Conservation (phyloP, 2,329 filamentous ascomycete genomes). For the Aureobasidium sp. region DNA sequence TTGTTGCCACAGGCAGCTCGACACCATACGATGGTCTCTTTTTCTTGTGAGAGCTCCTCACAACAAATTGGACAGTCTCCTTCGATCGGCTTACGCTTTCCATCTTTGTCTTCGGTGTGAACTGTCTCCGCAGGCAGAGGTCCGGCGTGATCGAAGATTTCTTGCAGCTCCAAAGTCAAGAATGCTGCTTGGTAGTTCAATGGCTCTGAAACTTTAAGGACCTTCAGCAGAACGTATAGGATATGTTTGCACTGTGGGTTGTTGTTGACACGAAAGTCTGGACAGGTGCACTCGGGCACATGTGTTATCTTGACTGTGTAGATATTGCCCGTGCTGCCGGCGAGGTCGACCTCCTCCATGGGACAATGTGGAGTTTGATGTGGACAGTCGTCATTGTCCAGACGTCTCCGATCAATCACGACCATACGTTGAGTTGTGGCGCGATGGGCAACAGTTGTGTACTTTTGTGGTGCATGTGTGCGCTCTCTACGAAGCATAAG, state of each 20-base stretch:
- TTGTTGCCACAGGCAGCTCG: conserved; percentile 57
- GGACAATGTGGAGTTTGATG: conserved; percentile 33
- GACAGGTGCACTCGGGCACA: conserved; percentile 35
- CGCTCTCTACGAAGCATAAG: conserved; percentile 20
- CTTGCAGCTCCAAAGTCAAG: conserved; percentile 49
- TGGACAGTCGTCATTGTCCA: conserved; percentile 35
- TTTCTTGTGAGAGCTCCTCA: conserved; percentile 22
- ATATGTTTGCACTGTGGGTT: conserved; percentile 61
- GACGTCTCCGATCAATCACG: conserved; percentile 24
- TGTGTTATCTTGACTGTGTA: conserved; percentile 51
- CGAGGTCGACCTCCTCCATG: conserved; percentile 50
- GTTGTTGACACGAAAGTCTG: conserved; percentile 23
- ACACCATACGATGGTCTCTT: conserved; percentile 48
- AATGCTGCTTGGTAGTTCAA: conserved; percentile 58
- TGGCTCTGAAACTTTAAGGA: conserved; percentile 49
- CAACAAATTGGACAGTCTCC: conserved; percentile 59
- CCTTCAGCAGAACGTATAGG: conserved; percentile 53
- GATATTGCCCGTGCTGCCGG: conserved; percentile 56
- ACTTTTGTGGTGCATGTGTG: conserved; percentile 21
- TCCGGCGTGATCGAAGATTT: conserved; percentile 51
- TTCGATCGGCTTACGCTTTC: conserved; percentile 54
- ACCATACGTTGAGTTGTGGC: conserved; percentile 29
- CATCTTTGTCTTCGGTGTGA: conserved; percentile 28
- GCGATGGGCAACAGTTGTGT: conserved; percentile 22
- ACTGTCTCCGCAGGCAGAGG: conserved; percentile 37